phyloP scores from a whole-genome alignment of 2,329 filamentous ascomycete species.

The Microdochium paspali region DNA sequence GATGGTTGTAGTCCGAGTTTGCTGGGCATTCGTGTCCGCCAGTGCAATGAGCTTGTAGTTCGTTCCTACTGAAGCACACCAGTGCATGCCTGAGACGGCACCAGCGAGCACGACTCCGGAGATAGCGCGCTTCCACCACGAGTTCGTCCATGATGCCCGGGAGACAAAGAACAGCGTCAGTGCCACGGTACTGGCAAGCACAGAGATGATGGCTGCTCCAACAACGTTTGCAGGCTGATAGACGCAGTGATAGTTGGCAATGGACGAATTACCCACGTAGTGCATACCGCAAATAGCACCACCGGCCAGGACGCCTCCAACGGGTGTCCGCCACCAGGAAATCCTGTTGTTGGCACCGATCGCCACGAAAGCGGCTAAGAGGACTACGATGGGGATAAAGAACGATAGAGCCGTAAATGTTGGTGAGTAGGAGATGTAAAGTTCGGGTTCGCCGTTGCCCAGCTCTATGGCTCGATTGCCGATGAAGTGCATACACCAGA shows the following conservation, averaged over 20 bases:
- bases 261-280: conserved; percentile 77
- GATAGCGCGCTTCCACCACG: conserved; percentile 63
- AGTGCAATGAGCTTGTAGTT: conserved; percentile 48
- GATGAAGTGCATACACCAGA: conserved; percentile 76
- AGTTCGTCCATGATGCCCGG: conserved; percentile 66
- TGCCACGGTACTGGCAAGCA: conserved; percentile 60
- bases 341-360: conserved; percentile 52
- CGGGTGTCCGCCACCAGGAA: conserved; percentile 45
- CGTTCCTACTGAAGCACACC: conserved; percentile 67
- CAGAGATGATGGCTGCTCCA: conserved; percentile 62
- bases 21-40: conserved; percentile 26
- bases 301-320: conserved; percentile 62
- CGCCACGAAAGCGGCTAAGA: conserved; percentile 62
- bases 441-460: conserved; percentile 45
- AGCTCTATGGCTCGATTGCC: conserved; percentile 73
- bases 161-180: conserved; percentile 71
- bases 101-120: conserved; percentile 61
- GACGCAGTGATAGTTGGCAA: conserved; percentile 62
- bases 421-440: conserved; percentile 67
- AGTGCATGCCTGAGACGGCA: conserved; percentile 82
- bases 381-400: conserved; percentile 67
- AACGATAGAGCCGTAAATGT: conserved; percentile 69
- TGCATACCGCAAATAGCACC: conserved; percentile 77
- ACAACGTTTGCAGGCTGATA: conserved; percentile 53
- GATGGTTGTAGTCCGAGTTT: conserved; percentile 56